Percentiles rank a stretch among this genome's conserved stretches.
These are phyloP conservation scores for Pythium dissotocum DNA, from an alignment of 352 stramenopile species.

Conservation along the genomic window DNA sequence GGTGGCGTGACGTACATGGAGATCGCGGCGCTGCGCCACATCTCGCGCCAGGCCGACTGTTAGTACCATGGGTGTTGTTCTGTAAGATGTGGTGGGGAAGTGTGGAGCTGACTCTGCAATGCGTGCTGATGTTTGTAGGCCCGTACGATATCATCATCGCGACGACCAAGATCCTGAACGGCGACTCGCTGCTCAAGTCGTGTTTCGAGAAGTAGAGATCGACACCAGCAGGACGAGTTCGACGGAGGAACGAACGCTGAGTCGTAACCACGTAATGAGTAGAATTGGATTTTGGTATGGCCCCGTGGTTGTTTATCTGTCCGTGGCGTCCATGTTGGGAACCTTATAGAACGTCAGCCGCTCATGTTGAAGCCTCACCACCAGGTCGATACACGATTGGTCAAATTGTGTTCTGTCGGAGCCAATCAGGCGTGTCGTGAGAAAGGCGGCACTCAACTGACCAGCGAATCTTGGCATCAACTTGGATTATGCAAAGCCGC, in stretches of 20 bases:
- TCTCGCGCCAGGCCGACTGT: slow-evolving; percentile 92
- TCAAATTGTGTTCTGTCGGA: too few species aligned
- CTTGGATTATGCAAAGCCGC: too few species aligned
- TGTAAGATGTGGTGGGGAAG: neutral
- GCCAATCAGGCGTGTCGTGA: too few species aligned
- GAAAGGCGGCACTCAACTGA: too few species aligned
- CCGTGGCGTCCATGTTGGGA: too few species aligned
- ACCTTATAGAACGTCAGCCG: too few species aligned
- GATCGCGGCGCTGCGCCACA: slow-evolving; percentile 94
- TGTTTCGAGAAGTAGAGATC: slow-evolving; percentile 83
- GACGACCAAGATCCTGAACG: slow-evolving; percentile 93
- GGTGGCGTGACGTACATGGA: slow-evolving; percentile 97
- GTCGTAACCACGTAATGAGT: neutral
- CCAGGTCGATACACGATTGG: too few species aligned
- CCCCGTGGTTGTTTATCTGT: too few species aligned
- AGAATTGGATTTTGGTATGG: neutral
- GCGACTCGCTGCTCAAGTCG: slow-evolving; percentile 83
- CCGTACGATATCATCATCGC: slow-evolving; percentile 93
- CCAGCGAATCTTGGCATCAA: too few species aligned
- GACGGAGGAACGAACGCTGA: neutral
- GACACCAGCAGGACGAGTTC: neutral
- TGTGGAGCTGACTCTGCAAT: neutral
- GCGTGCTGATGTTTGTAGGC: slow-evolving; percentile 33
- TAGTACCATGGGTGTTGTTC: slow-evolving; percentile 35
- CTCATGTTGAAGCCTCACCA: too few species aligned